phyloP scores from a whole-genome alignment of 2,329 filamentous ascomycete species.

The Meredithiella fracta region DNA sequence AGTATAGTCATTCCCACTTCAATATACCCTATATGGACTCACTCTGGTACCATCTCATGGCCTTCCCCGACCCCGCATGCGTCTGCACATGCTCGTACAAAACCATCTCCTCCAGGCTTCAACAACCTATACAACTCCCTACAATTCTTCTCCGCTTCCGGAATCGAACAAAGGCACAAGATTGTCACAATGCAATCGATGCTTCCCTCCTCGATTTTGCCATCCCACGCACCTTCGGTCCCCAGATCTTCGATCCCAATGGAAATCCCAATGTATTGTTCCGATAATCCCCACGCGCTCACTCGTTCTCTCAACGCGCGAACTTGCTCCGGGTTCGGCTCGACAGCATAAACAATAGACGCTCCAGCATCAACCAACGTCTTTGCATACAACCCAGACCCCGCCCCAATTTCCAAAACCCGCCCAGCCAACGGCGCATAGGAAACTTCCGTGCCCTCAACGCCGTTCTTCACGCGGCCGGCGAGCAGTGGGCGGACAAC shows the following conservation, averaged over 20 bases:
- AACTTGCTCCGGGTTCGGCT: constrained; percentile 43
- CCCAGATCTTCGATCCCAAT: constrained; percentile 44
- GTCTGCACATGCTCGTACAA: constrained; percentile 43
- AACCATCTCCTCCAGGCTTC: constrained; percentile 48
- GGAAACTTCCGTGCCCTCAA: constrained; percentile 20
- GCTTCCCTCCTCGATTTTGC: constrained; percentile 32
- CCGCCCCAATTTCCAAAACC: constrained; percentile 47
- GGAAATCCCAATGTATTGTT: constrained; percentile 44
- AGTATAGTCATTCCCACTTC: neutral
- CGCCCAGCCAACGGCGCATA: constrained; percentile 30
- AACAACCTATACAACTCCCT: constrained; percentile 38
- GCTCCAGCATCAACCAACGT: constrained; percentile 26
- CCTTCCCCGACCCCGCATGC: constrained; percentile 23
- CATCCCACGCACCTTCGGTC: constrained; percentile 25
- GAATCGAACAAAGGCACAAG: constrained; percentile 47
- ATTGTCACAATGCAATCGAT: constrained; percentile 45
- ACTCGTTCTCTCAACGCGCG: constrained; percentile 30
- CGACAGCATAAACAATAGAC: constrained; percentile 42
- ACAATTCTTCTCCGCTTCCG: constrained; percentile 39
- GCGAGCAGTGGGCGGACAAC: constrained; percentile 38
- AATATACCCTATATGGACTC: constrained; percentile 19
- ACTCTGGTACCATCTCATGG: constrained; percentile 35
- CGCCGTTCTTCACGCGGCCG: constrained; percentile 28
- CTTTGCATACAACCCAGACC: constrained; percentile 42
- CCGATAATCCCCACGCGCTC: constrained; percentile 31